Evolutionary conservation across 1,139 yeast species (phyloP), one percentile per base, ranked within the genome.

Genomic region (Geotrichum reessii): DNA sequence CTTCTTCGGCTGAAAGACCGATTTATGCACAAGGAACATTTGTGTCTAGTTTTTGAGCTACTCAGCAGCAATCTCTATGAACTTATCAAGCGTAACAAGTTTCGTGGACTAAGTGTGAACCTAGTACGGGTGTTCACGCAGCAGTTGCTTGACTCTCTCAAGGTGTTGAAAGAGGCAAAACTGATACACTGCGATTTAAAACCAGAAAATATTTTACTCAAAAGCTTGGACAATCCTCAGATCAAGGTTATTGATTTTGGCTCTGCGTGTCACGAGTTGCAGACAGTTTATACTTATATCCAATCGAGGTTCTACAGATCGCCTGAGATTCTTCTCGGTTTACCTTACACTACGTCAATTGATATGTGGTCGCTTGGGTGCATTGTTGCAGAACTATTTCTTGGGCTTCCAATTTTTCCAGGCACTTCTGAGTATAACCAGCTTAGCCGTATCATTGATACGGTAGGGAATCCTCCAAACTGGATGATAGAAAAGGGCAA

Each of bases 341-440:
- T 93, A 52, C 96, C 97, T 4, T 76, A 76, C 63, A 87, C 97
- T 0, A 85, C 96, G 22, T 85, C 96, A 8, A 93, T 93, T 60
- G 99, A 93, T 72, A 91, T 93, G 92, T 93, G 99, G 99, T 91
- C 98, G 1, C 76, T 93, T 51, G 99, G 99, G 1, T 93, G 99
- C 75, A 93, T 95, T 57, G 86, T 92, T 42, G 97, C 97, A 0
- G 99, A 93, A 71, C 75, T 93, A 58, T 93, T 91, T 67, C 74
- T 93, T 58, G 99, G 99, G 0, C 78, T 93, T 59, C 99, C 99
- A 0, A 79, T 93, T 67, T 91, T 93, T 67, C 98, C 99, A 0
- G 99, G 99, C 1, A 82, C 92, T 3, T 88, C 97, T 0, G 99
- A 93, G 72, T 93, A 86, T 73, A 91, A 93, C 69, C 98, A 92